These are phyloP conservation scores for Corymbia calophylla DNA, from an alignment of 441 rosid genomes.

Conservation along the genomic window DNA sequence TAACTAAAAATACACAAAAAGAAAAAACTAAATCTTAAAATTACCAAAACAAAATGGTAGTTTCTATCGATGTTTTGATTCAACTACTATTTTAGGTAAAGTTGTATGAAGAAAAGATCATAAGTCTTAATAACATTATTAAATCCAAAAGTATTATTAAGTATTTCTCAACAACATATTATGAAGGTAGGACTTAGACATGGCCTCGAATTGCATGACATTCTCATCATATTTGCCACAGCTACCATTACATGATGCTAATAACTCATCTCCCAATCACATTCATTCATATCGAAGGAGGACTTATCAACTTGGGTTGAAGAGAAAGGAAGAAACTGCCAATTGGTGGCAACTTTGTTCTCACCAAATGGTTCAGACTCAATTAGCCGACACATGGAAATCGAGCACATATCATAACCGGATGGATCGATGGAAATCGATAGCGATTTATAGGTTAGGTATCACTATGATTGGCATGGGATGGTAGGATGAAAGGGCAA, in stretches of 20 bases:
- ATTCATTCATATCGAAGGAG: neutral
- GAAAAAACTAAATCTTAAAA: neutral
- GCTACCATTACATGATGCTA: neutral
- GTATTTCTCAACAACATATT: neutral
- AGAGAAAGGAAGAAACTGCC: neutral
- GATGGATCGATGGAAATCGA: neutral
- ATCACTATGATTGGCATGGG: neutral
- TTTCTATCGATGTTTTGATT: neutral
- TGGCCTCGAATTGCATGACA: neutral
- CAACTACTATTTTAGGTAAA: neutral
- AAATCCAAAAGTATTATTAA: neutral
- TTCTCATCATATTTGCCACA: neutral
- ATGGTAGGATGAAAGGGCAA: neutral
- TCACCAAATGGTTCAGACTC: neutral
- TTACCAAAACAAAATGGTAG: neutral
- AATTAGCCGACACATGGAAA: neutral
- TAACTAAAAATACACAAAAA: neutral
- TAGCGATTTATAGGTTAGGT: neutral
- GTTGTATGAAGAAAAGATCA: neutral
- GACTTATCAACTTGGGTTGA: neutral
- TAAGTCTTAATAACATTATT: neutral
- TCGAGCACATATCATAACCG: neutral
- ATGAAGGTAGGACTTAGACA: neutral
- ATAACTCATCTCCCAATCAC: rapidly evolving
- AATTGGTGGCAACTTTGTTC: neutral